These are phyloP conservation scores for Paramecium octaurelia DNA, from an alignment of 73 alveolate species.

Conservation along the genomic window DNA sequence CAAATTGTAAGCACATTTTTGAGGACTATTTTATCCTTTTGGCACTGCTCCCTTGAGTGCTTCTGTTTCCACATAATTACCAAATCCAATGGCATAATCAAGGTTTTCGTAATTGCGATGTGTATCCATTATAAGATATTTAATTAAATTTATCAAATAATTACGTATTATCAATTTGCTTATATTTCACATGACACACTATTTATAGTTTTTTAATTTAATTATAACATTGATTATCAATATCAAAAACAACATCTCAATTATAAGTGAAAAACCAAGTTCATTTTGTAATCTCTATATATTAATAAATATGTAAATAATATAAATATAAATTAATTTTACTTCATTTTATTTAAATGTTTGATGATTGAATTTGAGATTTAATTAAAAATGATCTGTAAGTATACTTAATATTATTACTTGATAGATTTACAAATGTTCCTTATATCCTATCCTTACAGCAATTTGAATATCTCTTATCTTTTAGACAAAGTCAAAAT, in stretches of 20 bases:
- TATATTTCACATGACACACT: not conserved
- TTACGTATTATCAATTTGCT: slow-evolving; percentile 23
- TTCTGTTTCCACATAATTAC: slow-evolving; percentile 79
- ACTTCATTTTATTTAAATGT: not conserved
- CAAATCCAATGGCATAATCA: slow-evolving; percentile 69
- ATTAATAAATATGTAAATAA: not conserved
- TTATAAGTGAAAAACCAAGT: not conserved
- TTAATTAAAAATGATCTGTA: not conserved
- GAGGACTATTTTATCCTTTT: slow-evolving; percentile 76
- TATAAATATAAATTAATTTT: not conserved
- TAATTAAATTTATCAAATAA: not conserved
- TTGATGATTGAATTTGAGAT: not conserved
- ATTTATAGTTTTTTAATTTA: not conserved
- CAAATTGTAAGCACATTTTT: slow-evolving; percentile 77
- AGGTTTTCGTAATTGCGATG: slow-evolving; percentile 35
- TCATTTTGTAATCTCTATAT: not conserved
- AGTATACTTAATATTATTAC: not conserved
- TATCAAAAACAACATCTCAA: not conserved
- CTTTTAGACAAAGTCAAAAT: not conserved
- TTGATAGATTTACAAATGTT: not conserved
- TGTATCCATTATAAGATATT: slow-evolving; percentile 44
- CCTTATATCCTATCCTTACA: not conserved
- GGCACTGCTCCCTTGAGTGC: slow-evolving; percentile 87
- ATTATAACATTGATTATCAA: not conserved
- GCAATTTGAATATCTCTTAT: not conserved